Base-by-base conservation (phyloP, 768 basidiomycete species). In the Trichaptum fuscoviolaceum region DNA sequence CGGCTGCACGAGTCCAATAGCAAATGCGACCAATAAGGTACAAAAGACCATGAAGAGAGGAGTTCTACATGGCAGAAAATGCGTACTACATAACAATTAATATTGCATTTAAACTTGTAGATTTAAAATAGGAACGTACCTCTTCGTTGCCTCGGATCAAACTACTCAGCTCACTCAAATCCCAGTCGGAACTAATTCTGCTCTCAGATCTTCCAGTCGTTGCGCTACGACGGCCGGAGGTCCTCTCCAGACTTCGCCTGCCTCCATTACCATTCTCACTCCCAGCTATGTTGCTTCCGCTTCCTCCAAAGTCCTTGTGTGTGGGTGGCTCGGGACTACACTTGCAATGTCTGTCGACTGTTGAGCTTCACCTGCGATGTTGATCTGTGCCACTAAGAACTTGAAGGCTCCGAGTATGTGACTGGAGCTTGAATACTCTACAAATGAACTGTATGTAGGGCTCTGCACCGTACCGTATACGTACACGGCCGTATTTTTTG, bases 81-180 rank as follows among this genome's bases (percentile, higher is more conserved):
- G 30, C 30, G 42, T 52, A 52, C n/a, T n/a, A n/a, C 3, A 20
- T 12, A 52, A 52, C 20, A 12, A 12, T 52, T 52, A 52, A 52
- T 15, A 52, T 15, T 20, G 20, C 2, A 6, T 20, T 3, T 52
- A 20, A 12, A 52, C 42, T 2, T 12, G 20, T 20, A 12, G 15
- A 2, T 52, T 12, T 12, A 12, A 52, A 15, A 52, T 6, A 12
- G 3, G 15, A 52, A 52, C 42, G 20, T 20, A 52, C 42, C 57
- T 58, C 26, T 30, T 61, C 26, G 20, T 70, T 67, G n/a, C 57
- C 59, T 63, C 66, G 57, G 15, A 66, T 67, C 57, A 59, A 67
- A 26, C 72, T 69, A 20, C 76, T 75, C 4, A 72, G 5, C 70
- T 74, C 17, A 75, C 10, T 68, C 73, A 58, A 75, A 77, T 1